Conservation (phyloP, 257 asterid species). For the Solanum neorickii region DNA sequence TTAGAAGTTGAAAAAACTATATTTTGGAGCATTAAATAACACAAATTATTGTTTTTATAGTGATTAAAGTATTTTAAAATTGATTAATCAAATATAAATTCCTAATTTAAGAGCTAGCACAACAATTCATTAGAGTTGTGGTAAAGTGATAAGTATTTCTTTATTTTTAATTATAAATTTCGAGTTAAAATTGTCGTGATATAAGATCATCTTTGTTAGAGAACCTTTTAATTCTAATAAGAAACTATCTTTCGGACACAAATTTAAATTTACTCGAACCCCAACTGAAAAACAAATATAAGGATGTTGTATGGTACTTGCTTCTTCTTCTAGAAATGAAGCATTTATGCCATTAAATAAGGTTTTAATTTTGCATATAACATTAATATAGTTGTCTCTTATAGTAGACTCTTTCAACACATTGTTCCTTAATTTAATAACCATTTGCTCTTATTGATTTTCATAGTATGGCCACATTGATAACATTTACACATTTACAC, state of each 20-base stretch:
- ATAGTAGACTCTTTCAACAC: background rate
- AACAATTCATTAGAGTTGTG: accelerated
- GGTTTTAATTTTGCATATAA: background rate
- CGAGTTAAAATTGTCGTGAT: background rate
- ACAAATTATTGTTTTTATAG: background rate
- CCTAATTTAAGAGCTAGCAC: background rate
- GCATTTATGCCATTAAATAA: background rate
- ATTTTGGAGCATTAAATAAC: background rate
- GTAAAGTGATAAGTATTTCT: background rate
- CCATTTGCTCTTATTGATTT: background rate
- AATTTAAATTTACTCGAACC: background rate
- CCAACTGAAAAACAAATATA: background rate
- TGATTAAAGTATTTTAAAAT: background rate
- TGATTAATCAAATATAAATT: background rate
- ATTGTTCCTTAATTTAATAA: background rate
- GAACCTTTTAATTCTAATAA: background rate
- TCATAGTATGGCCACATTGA: background rate
- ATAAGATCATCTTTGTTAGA: background rate
- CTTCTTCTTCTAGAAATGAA: background rate
- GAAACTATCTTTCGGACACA: background rate
- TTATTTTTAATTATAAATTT: accelerated
- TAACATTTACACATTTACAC: background rate
- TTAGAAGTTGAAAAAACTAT: background rate
- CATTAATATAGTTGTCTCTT: background rate
- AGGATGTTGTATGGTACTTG: background rate